Evolutionary conservation across 2,329 filamentous ascomycete genomes (phyloP), one percentile per base, ranked within the genome.

Genomic region (Xylariales sp.): DNA sequence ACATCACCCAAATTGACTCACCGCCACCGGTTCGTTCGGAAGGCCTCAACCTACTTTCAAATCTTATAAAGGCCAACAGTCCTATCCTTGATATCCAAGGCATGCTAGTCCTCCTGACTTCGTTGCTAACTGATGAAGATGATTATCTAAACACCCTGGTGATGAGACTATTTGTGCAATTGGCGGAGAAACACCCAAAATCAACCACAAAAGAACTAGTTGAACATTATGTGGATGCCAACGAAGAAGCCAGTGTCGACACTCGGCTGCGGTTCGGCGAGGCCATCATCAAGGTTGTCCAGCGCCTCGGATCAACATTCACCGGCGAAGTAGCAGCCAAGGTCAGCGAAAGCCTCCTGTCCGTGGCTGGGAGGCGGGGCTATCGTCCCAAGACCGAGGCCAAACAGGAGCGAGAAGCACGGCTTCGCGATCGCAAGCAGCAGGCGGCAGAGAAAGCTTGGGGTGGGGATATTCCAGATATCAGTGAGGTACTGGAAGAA

Each of bases 101-200:
- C 2, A 67, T 79, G 4, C 65, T 83, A 1, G 74, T 83, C 5
- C 66, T 86, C 2, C 65, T 88, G 37, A 78, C 79, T 1, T 77
- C 74, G 8, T 66, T 87, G 1, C 63, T 88, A 2, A 70, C 74
- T 42, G 81, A 85, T 33, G 65, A 71, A 5, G 85, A 88, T 40
- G 82, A 85, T 40, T 89, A 83, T 52, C 80, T 88, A 43, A 83
- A 85, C 49, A 65, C 83, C 3, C 72, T 78, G n/a, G 75, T 79
- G 13, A 76, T 88, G 43, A 78, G 78, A 44, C 69, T 82, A 2
- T 77, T 86, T 41, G 73, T 75, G 1, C 72, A 78, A 17, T 59
- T 89, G 10, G 74, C 81, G 0, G 62, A 70, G 44, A 70, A 66
- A 40, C 82, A 86, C 35, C 80, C 83, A 0, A 74, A 70, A 29